Percentiles rank a stretch among this genome's conserved stretches.
phyloP scores from a whole-genome alignment of 2,329 filamentous ascomycete genomes.

The Didymella exigua region DNA sequence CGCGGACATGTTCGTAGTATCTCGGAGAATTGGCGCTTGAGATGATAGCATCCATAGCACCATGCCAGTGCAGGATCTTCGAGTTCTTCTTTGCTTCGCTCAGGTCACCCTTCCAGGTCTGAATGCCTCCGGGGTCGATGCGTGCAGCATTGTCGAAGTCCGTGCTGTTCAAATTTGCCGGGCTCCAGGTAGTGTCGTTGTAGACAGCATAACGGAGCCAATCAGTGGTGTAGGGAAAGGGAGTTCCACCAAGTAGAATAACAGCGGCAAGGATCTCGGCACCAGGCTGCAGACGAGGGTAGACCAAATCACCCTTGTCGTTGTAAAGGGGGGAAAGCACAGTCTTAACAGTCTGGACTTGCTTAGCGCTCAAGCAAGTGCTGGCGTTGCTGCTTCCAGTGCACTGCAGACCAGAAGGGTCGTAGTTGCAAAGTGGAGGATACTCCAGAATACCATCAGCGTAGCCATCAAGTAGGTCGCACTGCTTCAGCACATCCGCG shows the following conservation, averaged over 20 bases:
- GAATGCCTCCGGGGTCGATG: conserved; percentile 47
- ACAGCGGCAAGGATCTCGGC: conserved; percentile 49
- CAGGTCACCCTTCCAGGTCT: conserved; percentile 52
- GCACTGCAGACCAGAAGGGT: conserved; percentile 50
- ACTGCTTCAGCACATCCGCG: conserved; percentile 54
- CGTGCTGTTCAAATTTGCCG: conserved; percentile 44
- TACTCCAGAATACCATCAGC: conserved; percentile 57
- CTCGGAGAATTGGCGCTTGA: conserved; percentile 52
- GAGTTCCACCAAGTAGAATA: conserved; percentile 48
- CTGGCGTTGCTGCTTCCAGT: conserved; percentile 36
- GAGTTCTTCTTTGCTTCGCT: conserved; percentile 46
- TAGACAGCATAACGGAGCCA: conserved; percentile 59
- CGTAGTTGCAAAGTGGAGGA: conserved; percentile 52
- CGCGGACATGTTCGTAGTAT: conserved; percentile 57
- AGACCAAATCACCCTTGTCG: conserved; percentile 54
- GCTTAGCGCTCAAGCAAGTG: conserved; percentile 52
- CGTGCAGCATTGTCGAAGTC: conserved; percentile 51
- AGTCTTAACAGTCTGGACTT: conserved; percentile 52
- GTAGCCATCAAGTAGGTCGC: conserved; percentile 57
- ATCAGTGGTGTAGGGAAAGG: conserved; percentile 53
- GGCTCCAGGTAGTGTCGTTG: conserved; percentile 53
- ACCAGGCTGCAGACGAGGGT: conserved; percentile 59
- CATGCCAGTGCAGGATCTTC: conserved; percentile 57
- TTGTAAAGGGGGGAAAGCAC: conserved; percentile 53
- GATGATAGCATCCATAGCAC: conserved; percentile 53